A percentile compares a stretch with the other conserved stretches of the same genome.
These are phyloP conservation scores for Chalciporus pseudorubinellus DNA, from an alignment of 768 basidiomycete species.

Conservation along the genomic window DNA sequence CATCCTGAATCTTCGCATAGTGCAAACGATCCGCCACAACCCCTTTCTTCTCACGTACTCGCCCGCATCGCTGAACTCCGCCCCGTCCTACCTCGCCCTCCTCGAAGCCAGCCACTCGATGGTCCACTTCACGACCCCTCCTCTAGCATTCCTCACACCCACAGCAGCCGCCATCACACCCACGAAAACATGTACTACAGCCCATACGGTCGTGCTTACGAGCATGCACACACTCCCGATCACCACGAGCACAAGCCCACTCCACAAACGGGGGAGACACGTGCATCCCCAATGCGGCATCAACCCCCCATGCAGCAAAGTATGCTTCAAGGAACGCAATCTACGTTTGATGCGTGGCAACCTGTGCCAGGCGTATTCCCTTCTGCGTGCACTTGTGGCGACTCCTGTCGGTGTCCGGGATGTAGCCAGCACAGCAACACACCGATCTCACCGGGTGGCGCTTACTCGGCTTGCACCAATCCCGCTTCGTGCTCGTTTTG, in stretches of 20 bases:
- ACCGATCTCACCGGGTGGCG: conserved; percentile 38
- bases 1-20: conserved; percentile 17
- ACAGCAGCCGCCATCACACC: conserved; percentile 43
- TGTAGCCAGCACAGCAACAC: conserved; percentile 53
- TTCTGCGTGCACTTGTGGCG: conserved; percentile 61
- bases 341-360: conserved; percentile 25
- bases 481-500: conserved; percentile 46
- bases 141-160: conserved; percentile 40
- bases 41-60: conserved; percentile 47
- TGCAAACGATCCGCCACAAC: conserved; percentile 16
- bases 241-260: conserved; percentile 26
- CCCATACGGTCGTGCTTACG: conserved; percentile 70
- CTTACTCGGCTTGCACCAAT: conserved; percentile 36
- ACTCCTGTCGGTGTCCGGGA: conserved; percentile 61
- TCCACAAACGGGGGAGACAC: conserved; percentile 15
- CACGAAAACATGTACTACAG: conserved; percentile 55
- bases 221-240: conserved; percentile 41
- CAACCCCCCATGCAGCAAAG: conserved; percentile 27
- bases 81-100: conserved; percentile 67
- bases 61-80: conserved; percentile 64
- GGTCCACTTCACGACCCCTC: conserved; percentile 51
- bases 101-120: conserved; percentile 20
- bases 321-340: conserved; percentile 24
- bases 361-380: conserved; percentile 34
- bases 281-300: conserved; percentile 21